A percentile compares a stretch with the other conserved stretches of the same genome.
These are phyloP conservation scores for Cyclanthera cordifolia DNA, from an alignment of 306 rosid genomes.

Conservation along the genomic window DNA sequence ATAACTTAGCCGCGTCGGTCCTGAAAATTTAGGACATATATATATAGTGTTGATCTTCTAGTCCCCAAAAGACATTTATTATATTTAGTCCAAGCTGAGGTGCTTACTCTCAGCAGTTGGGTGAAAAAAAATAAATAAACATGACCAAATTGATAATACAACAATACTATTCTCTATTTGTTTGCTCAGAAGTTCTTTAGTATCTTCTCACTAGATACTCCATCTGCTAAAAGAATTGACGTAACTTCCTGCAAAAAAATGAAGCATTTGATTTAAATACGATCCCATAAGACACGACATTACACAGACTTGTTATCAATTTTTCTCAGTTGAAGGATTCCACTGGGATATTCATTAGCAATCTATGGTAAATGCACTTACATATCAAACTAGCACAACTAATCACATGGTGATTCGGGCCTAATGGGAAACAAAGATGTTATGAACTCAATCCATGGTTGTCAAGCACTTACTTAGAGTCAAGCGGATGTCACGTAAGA, in stretches of 20 bases:
- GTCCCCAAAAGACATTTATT: background rate
- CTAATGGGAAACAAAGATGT: too few relatives aligned
- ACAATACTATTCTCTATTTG: conserved; percentile 22
- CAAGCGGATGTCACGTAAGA: too few relatives aligned
- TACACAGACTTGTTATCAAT: background rate
- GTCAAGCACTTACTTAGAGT: too few relatives aligned
- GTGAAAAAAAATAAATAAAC: conserved; percentile 24
- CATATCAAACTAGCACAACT: background rate
- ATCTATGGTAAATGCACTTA: background rate
- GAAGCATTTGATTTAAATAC: background rate
- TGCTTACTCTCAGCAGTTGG: conserved; percentile 30
- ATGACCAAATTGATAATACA: conserved; percentile 26
- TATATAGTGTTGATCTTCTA: background rate
- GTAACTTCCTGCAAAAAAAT: conserved; percentile 60
- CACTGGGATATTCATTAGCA: background rate
- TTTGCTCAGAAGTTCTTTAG: conserved; percentile 64
- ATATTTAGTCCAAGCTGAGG: conserved; percentile 31
- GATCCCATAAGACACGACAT: background rate
- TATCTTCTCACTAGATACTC: conserved; percentile 73
- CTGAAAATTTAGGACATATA: conserved; percentile 3
- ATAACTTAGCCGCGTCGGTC: background rate
- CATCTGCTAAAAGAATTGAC: conserved; percentile 73
- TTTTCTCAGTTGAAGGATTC: background rate
- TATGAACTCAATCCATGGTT: too few relatives aligned
- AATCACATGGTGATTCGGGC: too few relatives aligned